Base-by-base conservation (phyloP, 2,329 filamentous ascomycete genomes). In the Didymosphaeria variabile region DNA sequence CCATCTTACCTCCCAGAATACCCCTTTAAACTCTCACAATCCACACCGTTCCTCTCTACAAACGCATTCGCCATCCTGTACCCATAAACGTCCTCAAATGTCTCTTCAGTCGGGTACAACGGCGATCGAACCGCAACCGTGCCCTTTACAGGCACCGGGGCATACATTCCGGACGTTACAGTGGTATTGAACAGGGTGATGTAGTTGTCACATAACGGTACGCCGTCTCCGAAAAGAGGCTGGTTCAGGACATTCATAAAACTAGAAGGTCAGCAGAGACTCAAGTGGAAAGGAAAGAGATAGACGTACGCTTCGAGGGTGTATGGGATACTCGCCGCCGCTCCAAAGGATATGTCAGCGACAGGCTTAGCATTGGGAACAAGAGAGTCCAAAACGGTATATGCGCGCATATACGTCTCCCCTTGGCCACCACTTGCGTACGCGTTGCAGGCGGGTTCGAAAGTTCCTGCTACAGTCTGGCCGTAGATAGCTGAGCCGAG, bases 201-300 rank as follows among this genome's bases (percentile, higher is more conserved):
- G 71, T 82, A 80, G 34, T 81, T 77, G 52, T 84, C 81, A 70
- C 83, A 85, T 8, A 53, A 19, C 0, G 70, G 64, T 40, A 72
- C 67, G 10, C 74, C 75, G 52, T 81, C 73, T 9, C 75, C 78
- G 61, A 84, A 84, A 3, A 76, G 76, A 1, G 84, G 84, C 70
- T 87, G 85, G 67, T 87, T 87, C 4, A 85, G 86, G 50, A 85
- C 74, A 67, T 86, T 86, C 21, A 70, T 68, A 71, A 82, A 82
- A 3, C 50, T 53, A n/a, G 38, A 2, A n/a, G n/a, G 38, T 40
- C 34, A 38, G 19, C 34, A 26, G 10, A 26, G 5, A n/a, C 12
- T 17, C 21, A n/a, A 17, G 3, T 26, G 5, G 58, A 85, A 81
- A 1, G 68, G 66, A 3, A 84, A 63, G 0, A 80, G 77, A 59